phyloP scores from a whole-genome alignment of 2,329 filamentous ascomycete species.

The Microascus cirrosus region DNA sequence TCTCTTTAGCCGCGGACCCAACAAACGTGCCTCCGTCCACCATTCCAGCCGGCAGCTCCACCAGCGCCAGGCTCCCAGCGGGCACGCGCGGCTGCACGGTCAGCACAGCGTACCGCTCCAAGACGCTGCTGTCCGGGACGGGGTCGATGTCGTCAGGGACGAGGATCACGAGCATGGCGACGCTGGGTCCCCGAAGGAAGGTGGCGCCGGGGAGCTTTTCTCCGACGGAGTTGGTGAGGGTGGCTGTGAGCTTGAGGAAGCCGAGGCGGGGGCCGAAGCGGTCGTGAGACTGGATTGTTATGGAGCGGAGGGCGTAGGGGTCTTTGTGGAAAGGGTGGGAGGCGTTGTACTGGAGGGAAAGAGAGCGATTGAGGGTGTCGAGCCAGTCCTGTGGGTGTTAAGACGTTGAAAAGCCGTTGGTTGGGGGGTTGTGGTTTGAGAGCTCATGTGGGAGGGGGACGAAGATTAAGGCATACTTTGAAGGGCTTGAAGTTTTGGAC shows the following conservation, averaged over 20 bases:
- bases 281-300: constrained; percentile 43
- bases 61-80: constrained; percentile 40
- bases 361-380: constrained; percentile 30
- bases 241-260: constrained; percentile 44
- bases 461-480: constrained; percentile 20
- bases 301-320: constrained; percentile 38
- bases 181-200: constrained; percentile 48
- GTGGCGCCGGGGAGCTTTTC: constrained; percentile 41
- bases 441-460: neutral
- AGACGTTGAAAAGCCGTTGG: too few species aligned
- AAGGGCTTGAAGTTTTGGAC: constrained; percentile 38
- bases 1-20: constrained; percentile 48
- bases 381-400: constrained; percentile 32
- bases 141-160: constrained; percentile 34
- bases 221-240: constrained; percentile 32
- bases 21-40: constrained; percentile 44
- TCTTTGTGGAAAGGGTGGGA: constrained; percentile 40
- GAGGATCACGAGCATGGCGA: constrained; percentile 48
- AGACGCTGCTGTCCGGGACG: constrained; percentile 11
- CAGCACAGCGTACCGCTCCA: constrained; percentile 44
- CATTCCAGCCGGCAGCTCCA: constrained; percentile 49
- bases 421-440: neutral
- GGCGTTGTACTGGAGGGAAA: constrained; percentile 28
- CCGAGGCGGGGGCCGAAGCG: constrained; percentile 38
- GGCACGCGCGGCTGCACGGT: constrained; percentile 49